Percentiles rank a stretch among this genome's conserved stretches.
These are phyloP conservation scores for Crucibulum laeve DNA, from an alignment of 768 basidiomycete genomes.

Conservation along the genomic window DNA sequence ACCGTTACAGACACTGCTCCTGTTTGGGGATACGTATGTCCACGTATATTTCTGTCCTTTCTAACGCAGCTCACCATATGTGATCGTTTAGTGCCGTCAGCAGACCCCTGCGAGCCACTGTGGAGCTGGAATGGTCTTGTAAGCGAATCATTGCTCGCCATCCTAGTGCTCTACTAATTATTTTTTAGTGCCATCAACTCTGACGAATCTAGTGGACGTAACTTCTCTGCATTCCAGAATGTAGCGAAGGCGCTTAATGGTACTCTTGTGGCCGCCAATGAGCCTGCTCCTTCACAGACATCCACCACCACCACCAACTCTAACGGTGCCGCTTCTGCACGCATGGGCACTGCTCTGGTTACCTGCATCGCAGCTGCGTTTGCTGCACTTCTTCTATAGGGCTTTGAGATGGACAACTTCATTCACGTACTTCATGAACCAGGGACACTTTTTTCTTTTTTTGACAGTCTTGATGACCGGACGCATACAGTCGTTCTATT, in stretches of 20 bases:
- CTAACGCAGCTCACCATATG: slow-evolving; percentile 6
- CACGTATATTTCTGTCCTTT: not conserved
- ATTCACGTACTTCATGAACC: too few relatives aligned
- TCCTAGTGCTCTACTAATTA: not conserved
- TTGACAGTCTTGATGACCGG: too few relatives aligned
- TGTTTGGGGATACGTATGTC: slow-evolving; percentile 51
- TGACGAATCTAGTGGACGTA: slow-evolving; percentile 41
- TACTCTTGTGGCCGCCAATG: slow-evolving; percentile 32
- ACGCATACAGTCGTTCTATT: too few relatives aligned
- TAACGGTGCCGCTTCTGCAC: slow-evolving; percentile 27
- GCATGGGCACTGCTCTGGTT: slow-evolving; percentile 23
- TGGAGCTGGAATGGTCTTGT: slow-evolving; percentile 54
- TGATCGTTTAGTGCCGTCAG: slow-evolving; percentile 34
- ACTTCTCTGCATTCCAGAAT: slow-evolving; percentile 53
- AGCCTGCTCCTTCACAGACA: slow-evolving; percentile 16
- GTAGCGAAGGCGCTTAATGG: slow-evolving; percentile 54
- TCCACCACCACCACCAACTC: slow-evolving; percentile 12
- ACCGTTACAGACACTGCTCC: slow-evolving; percentile 56
- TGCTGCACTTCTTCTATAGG: slow-evolving; percentile 29
- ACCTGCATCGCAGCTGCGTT: slow-evolving; percentile 23
- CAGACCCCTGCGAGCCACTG: slow-evolving; percentile 34
- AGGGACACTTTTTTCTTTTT: too few relatives aligned
- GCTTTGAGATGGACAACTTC: too few relatives aligned
- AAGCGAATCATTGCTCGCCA: slow-evolving; percentile 12
- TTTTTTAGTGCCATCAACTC: slow-evolving; percentile 49